These are phyloP conservation scores for Heliamphora pulchella DNA, from an alignment of 179 eudicot genomes.

Conservation along the genomic window DNA sequence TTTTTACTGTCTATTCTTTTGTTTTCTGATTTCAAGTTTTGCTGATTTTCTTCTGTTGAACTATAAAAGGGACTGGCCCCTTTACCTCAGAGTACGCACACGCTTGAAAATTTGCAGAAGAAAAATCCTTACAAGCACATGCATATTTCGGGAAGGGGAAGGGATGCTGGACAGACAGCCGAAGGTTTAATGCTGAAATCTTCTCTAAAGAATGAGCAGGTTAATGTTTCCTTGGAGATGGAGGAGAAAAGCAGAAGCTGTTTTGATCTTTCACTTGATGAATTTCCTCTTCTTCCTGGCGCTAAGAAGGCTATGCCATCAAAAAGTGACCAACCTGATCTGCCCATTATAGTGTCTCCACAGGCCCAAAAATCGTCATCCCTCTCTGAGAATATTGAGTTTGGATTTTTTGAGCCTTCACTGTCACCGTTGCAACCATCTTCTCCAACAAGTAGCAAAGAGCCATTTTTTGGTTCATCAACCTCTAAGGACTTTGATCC, in stretches of 20 bases:
- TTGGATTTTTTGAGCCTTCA: constrained; percentile 22
- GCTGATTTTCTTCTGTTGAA: not conserved
- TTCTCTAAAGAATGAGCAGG: not conserved
- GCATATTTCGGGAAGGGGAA: constrained; percentile 2
- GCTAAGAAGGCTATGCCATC: constrained; percentile 24
- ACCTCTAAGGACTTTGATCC: constrained; percentile 16
- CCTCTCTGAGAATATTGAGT: constrained; percentile 23
- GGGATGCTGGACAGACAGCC: not conserved
- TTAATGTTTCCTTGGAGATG: not conserved
- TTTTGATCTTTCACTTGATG: constrained; percentile 24
- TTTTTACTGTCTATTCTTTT: not conserved
- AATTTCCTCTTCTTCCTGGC: constrained; percentile 41
- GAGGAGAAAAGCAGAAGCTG: constrained; percentile 18
- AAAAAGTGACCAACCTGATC: constrained; percentile 10
- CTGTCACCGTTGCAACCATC: constrained; percentile 10
- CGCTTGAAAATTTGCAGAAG: constrained; percentile 28
- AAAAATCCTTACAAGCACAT: not conserved
- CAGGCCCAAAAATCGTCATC: constrained; percentile 22
- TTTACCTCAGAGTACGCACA: not conserved
- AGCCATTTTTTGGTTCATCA: too few relatives aligned
- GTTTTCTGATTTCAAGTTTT: not conserved
- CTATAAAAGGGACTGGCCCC: not conserved
- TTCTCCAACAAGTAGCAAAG: not conserved
- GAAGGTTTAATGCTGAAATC: not conserved
- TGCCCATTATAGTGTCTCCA: constrained; percentile 6